Conservation (phyloP, 73 alveolate species). For the Paramecium caudatum region DNA sequence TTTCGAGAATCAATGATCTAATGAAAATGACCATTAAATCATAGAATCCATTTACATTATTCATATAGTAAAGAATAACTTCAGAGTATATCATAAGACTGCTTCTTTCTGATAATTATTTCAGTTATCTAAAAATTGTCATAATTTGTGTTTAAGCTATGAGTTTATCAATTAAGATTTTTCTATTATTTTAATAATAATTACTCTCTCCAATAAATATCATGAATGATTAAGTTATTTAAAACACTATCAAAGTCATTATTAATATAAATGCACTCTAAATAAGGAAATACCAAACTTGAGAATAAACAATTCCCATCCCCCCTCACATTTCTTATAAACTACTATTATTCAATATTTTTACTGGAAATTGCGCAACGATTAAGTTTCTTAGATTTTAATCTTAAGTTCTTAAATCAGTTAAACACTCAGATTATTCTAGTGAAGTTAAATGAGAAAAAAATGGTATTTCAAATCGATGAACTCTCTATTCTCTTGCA, state of each 20-base stretch:
- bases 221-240: not conserved
- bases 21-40: constrained; percentile 14
- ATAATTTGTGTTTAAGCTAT: not conserved
- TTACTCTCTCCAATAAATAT: constrained; percentile 45
- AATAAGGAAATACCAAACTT: constrained; percentile 24
- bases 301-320: constrained; percentile 61
- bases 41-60: constrained; percentile 24
- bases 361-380: constrained; percentile 22
- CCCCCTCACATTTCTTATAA: constrained; percentile 54
- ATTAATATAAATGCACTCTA: not conserved
- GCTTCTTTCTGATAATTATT: not conserved
- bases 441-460: no score
- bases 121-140: not conserved
- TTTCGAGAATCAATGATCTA: not conserved
- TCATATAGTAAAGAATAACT: not conserved
- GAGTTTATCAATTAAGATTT: not conserved
- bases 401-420: constrained; percentile 23
- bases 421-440: constrained; percentile 17
- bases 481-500: no score
- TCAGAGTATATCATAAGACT: not conserved
- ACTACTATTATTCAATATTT: not conserved
- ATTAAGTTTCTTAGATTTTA: not conserved
- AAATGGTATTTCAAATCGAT: no score
- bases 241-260: not conserved
- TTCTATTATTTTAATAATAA: not conserved